Percentiles rank a stretch among this genome's conserved stretches.
phyloP scores from a whole-genome alignment of 176 grass and related monocot genomes.

The Paspalum notatum region DNA sequence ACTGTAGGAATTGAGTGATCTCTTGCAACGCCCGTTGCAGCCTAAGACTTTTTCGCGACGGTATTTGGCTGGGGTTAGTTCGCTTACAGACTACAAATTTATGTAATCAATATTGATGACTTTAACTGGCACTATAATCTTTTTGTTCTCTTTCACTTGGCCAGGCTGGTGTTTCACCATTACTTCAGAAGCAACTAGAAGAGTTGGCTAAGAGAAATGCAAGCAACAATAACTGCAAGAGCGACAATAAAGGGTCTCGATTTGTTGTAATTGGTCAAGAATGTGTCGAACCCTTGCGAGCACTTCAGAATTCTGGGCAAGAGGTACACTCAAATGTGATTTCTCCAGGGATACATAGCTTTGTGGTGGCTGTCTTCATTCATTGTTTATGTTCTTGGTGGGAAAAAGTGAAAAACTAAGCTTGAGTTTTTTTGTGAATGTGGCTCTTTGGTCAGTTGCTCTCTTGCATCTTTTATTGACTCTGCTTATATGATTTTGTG shows the following conservation, averaged over 20 bases:
- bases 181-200: slow-evolving; percentile 89
- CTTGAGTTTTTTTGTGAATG: neutral
- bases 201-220: slow-evolving; percentile 61
- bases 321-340: slow-evolving; percentile 49
- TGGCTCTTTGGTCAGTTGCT: neutral
- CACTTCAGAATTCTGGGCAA: slow-evolving; percentile 81
- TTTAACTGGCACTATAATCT: slow-evolving; percentile 3
- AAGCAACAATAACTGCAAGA: slow-evolving; percentile 28
- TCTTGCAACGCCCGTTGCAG: slow-evolving; percentile 66
- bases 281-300: slow-evolving; percentile 81
- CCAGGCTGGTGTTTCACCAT: slow-evolving; percentile 72
- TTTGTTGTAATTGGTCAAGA: slow-evolving; percentile 85
- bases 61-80: slow-evolving; percentile 90
- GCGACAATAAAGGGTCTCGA: slow-evolving; percentile 51
- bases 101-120: neutral
- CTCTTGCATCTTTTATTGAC: slow-evolving; percentile 16
- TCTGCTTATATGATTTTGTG: slow-evolving; percentile 22
- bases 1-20: slow-evolving; percentile 69
- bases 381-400: slow-evolving; percentile 12
- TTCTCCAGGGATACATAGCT: neutral
- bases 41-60: slow-evolving; percentile 77
- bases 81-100: slow-evolving; percentile 26
- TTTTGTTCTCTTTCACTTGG: slow-evolving; percentile 32
- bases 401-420: neutral
- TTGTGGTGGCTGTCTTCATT: neutral